Evolutionary conservation across 306 rosid species (phyloP).

Genomic region (Vigna hirtella): DNA sequence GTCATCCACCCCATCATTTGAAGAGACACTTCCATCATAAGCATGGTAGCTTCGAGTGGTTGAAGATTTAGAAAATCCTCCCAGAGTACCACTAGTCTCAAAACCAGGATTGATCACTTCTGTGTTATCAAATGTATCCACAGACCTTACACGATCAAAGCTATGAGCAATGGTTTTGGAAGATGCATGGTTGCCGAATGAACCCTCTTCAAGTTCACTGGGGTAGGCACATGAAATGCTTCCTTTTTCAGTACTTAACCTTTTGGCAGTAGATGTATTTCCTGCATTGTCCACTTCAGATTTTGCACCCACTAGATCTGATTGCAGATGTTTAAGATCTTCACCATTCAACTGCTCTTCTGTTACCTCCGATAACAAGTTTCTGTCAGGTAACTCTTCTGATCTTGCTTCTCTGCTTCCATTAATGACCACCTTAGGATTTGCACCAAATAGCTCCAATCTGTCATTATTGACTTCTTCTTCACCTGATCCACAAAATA

Average conservation of each 20-base stretch:
- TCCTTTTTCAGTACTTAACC: conserved; percentile 44
- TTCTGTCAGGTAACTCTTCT: conserved; percentile 33
- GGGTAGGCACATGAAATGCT: conserved; percentile 45
- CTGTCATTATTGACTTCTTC: conserved; percentile 28
- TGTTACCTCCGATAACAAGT: conserved; percentile 26
- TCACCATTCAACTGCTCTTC: conserved; percentile 35
- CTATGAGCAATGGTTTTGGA: conserved; percentile 38
- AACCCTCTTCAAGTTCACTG: conserved; percentile 41
- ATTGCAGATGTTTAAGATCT: conserved; percentile 35
- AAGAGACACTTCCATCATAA: conserved; percentile 80
- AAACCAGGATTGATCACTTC: conserved; percentile 52
- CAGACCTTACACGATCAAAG: conserved; percentile 47
- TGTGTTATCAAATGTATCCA: conserved; percentile 45
- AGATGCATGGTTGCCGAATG: conserved; percentile 48
- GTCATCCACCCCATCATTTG: conserved; percentile 72
- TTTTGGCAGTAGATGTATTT: conserved; percentile 48
- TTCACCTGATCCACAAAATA: conserved; percentile 18
- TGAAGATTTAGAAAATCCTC: conserved; percentile 58
- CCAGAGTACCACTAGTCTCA: conserved; percentile 53
- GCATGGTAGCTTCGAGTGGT: conserved; percentile 61
- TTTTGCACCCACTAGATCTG: conserved; percentile 42
- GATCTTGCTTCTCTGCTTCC: conserved; percentile 42
- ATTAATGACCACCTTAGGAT: conserved; percentile 39
- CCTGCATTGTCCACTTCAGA: conserved; percentile 42
- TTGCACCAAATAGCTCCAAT: conserved; percentile 9